Base-by-base conservation (phyloP, 2,329 filamentous ascomycete genomes). In the Torrubiellomyces zombiae region DNA sequence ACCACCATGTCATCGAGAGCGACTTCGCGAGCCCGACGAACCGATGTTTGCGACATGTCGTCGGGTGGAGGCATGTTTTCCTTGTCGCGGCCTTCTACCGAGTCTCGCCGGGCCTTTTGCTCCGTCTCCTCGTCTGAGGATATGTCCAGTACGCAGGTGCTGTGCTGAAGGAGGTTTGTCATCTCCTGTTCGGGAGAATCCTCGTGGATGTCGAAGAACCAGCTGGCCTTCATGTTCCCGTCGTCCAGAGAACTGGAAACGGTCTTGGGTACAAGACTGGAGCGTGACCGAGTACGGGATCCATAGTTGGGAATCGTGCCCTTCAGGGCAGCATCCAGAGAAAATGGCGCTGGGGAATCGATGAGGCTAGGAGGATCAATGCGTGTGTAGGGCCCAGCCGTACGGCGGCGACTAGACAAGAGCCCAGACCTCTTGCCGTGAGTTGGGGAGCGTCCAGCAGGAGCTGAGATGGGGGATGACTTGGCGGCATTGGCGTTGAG, bases 181-280 rank as follows among this genome's bases (percentile, higher is more conserved):
- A 89, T 79, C 45, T 92, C 76, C 44, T 94, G 79, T 45, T 93
- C 80, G 6, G 77, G 69, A 0, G 80, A 82, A 49, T 98, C 86
- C 45, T 93, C 81, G 45, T 94, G 75, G 42, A 98, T 95, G 30
- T 86, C 78, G 45, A 98, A 95, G 57, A 77, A 77, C 85, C 83
- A 94, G 29, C 63, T 63, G 17, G 69, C 62, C 43, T 76, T 67
- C 38, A 63, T 48, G 26, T 64, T 58, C 13, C 58, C 43, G 31
- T 58, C 56, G 20, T 51, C 34, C 18, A 65, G 43, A 30, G 28
- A 32, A 10, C 30, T 24, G 15, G 31, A 35, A 19, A 35, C 33
- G 16, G 31, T 38, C 23, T 28, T 43, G 29, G 34, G 35, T 29
- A 36, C 44, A 30, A 47, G 47, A 38, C 28, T 41, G 24, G 28